Conservation (phyloP, 2,329 filamentous ascomycete species). For the Verticillium klebahnii region DNA sequence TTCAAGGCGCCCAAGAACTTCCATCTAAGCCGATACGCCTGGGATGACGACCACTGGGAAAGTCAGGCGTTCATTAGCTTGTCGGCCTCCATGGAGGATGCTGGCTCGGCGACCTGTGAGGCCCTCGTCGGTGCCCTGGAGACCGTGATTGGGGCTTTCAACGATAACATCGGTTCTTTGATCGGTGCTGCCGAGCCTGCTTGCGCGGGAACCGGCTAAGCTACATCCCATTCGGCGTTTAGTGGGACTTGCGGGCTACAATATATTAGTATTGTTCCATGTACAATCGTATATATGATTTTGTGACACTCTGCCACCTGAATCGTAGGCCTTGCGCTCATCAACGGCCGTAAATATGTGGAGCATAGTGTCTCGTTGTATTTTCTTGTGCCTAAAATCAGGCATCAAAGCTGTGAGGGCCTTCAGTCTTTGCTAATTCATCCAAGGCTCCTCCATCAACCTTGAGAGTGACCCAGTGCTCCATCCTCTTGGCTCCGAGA, state of each 20-base stretch:
- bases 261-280: background rate
- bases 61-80: background rate
- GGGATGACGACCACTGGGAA: background rate
- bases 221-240: too few relatives aligned
- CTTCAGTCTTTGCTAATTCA: background rate
- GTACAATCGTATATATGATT: too few relatives aligned
- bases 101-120: background rate
- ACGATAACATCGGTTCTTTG: background rate
- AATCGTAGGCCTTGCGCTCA: rapidly evolving
- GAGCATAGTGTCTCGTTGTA: too few relatives aligned
- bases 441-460: background rate
- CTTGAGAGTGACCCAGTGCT: constrained; percentile 7
- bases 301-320: too few relatives aligned
- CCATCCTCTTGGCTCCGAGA: constrained; percentile 7
- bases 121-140: background rate
- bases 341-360: too few relatives aligned
- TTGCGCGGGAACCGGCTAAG: background rate
- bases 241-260: too few relatives aligned
- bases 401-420: too few relatives aligned
- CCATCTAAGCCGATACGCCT: background rate
- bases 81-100: background rate
- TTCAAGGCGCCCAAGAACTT: background rate
- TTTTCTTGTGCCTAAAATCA: too few relatives aligned
- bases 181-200: background rate
- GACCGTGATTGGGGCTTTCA: background rate